Evolutionary conservation across 2,329 filamentous ascomycete genomes (phyloP), one percentile per base, ranked within the genome.

Genomic region (Chalaropsis thielavioides): DNA sequence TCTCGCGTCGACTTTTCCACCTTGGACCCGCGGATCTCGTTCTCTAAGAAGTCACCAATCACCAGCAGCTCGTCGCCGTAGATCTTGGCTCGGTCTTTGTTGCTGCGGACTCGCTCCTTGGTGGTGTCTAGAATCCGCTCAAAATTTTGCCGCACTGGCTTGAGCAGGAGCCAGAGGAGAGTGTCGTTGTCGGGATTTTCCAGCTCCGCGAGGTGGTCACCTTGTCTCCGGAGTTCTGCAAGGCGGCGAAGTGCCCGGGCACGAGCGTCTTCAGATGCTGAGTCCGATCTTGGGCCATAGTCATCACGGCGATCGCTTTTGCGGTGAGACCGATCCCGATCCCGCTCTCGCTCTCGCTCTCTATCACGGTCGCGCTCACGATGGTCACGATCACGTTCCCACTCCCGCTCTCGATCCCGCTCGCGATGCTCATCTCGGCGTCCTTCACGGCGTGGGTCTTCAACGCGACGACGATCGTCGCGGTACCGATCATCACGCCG

Each of bases 301-400:
- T 94, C 90, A 73, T 95, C 95, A 72, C 86, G 81, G 69, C 83
- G 82, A 61, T 83, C 79, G 71, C 17, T 70, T 64, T 84, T 82
- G 64, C 85, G 83, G 58, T 81, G 79, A 68, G 81, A 75, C 73
- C 76, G 72, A 0, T 76, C 74, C 1, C 73, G 69, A 3, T 74
- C 72, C 0, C 73, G 68, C 6, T 70, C 70, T 15, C 69, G 49
- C 7, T 66, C 64, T 1, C 64, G 40, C 1, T 66, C 64, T 0
- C 61, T 61, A 0, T 75, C 72, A 7, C 62, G 62, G 24, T 62
- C 70, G 10, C 69, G 69, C 5, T 70, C 69, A 2, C 71, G 69
- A 6, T 70, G 70, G 2, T 69, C 68, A 0, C 71, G 67, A 10
- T 69, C 66, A 41, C 68, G 66, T 1, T 67, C 67, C 15, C 67